phyloP scores from a whole-genome alignment of 768 basidiomycete genomes.

The Auriscalpium microsporum region DNA sequence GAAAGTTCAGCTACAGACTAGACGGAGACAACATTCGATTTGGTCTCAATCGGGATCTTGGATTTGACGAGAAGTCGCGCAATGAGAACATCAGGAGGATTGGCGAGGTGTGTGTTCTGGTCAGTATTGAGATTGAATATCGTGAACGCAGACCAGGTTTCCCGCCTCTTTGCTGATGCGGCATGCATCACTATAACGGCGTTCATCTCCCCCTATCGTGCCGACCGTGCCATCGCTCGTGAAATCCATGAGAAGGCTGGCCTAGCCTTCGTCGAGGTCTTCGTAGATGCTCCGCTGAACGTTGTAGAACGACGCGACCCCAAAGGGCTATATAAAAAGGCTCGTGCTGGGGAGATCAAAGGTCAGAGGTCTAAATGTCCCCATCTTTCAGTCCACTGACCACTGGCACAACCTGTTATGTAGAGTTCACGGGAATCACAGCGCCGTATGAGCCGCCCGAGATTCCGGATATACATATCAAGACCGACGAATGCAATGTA shows the following conservation, averaged over 20 bases:
- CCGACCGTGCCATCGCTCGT: conserved; percentile 78
- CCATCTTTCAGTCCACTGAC: neutral
- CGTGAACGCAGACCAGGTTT: conserved; percentile 49
- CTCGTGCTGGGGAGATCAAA: conserved; percentile 91
- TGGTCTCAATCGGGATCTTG: conserved; percentile 94
- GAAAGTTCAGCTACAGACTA: conserved; percentile 81
- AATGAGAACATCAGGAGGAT: conserved; percentile 96
- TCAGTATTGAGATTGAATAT: no score
- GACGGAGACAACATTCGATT: conserved; percentile 96
- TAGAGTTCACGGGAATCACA: conserved; percentile 97
- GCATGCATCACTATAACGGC: conserved; percentile 84
- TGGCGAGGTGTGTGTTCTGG: conserved; percentile 60
- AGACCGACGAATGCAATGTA: conserved; percentile 74
- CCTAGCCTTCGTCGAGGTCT: conserved; percentile 89
- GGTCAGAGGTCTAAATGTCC: conserved; percentile 36
- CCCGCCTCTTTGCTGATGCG: conserved; percentile 88
- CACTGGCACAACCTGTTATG: neutral
- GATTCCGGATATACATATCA: conserved; percentile 85
- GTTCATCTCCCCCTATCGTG: conserved; percentile 96
- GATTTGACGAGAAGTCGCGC: conserved; percentile 85
- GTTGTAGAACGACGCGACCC: conserved; percentile 92
- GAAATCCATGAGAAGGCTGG: conserved; percentile 66
- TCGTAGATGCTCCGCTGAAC: conserved; percentile 81
- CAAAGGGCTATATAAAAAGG: conserved; percentile 96
- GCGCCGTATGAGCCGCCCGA: conserved; percentile 92